Base-by-base conservation (phyloP, 192 early-diverging fungal genomes). In the Backusella macrospora region DNA sequence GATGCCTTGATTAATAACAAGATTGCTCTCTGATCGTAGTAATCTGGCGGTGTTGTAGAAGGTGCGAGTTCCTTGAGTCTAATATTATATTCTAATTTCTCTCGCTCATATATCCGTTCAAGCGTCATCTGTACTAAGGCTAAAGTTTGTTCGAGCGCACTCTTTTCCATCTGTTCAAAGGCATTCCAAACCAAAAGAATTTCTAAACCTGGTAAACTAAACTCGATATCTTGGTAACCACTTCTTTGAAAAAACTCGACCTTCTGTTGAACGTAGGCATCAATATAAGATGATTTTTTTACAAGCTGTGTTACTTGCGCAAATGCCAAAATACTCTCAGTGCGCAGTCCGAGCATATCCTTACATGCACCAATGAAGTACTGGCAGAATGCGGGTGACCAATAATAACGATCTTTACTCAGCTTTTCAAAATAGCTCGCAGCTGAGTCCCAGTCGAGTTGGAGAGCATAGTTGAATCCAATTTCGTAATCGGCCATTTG, bases 291-390 rank as follows among this genome's bases (percentile, higher is more conserved):
- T 4, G 77, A 18, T 78, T 2, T 80, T 38, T 69, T 84, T 76
- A 80, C 79, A 9, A 84, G 48, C 7, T 76, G 72, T 1, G 83
- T 77, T 23, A 86, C 82, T 23, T 78, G 44, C 13, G 75, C 77
- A 62, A 90, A 93, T 72, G 89, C 88, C 26, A 83, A 49, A 15
- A 94, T 85, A 1, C 92, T 92, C 69, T 93, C 91, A 29, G 85
- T 83, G 13, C 86, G 90, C 43, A 89, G 86, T 6, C 92, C 93
- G 0, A 65, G 78, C 47, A 82, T 84, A 38, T 81, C 81, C 6
- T 78, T 59, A 13, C 79, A 77, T 3, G 81, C 81, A 1, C 77
- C 85, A 39, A 80, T 72, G 65, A 83, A 82, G 67, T 86, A 86
- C 9, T 79, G 73, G 59, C 78, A 83, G 64, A 86, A 86, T 0